Base-by-base conservation (phyloP, 192 early-diverging fungal genomes). In the Coemansia sp. region DNA sequence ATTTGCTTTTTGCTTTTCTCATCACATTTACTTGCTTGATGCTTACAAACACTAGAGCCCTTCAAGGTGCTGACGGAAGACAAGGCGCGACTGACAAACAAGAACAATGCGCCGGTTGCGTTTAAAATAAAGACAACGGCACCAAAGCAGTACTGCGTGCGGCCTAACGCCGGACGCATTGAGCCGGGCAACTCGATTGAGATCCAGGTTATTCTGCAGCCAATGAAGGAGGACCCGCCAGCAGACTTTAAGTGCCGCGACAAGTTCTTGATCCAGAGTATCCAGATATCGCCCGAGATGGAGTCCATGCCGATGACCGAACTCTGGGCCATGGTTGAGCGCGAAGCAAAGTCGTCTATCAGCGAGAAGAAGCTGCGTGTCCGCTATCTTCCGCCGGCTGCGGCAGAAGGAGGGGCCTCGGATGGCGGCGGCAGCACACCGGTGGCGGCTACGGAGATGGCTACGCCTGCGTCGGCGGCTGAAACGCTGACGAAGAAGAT, bases 41-140 rank as follows among this genome's bases (percentile, higher is more conserved):
- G 16, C 9, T 21, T 18, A 51, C 5, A 18, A 51, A 51, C 19
- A 52, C 36, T 76, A 90, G 88, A 88, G 69, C 90, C 90, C 21
- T 85, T 92, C 64, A 86, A 87, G 48, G 71, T 77, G 51, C 74
- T 84, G 58, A 85, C 87, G 55, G 85, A 88, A 47, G 85, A 86
- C 58, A 62, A 65, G 8, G 68, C 91, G 58, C 62, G 71, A n/a
- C 83, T 92, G 60, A 83, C 74, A 32, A 93, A 93, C 84, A 79
- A 84, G 37, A 83, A 84, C 63, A 78, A 85, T 62, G 54, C 85
- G 45, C 85, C 93, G 2, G 83, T 96, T 39, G 92, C 93, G n/a
- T 99, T 96, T 87, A 98, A 99, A 74, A 92, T 99, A 73, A 99
- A 99, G 68, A 99, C 97, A 16, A 99, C 97, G 9, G 97, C 97